Evolutionary conservation across 495 filamentous ascomycete genomes (phyloP).

Genomic region (Articulospora tetracladia): DNA sequence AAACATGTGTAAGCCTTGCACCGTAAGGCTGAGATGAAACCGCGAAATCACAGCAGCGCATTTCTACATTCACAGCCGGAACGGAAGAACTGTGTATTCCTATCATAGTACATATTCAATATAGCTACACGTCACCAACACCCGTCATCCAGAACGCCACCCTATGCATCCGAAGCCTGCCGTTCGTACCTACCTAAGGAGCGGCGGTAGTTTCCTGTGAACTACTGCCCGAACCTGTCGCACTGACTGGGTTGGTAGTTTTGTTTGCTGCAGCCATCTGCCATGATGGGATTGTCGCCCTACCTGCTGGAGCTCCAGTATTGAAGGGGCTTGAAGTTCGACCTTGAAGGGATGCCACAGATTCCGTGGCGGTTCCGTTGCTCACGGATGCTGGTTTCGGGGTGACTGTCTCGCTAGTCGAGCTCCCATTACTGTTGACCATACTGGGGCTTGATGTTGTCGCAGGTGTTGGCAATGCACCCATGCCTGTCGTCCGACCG

Average conservation of each 20-base stretch:
- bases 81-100: not conserved
- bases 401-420: slow-evolving; percentile 4
- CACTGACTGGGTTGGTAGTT: slow-evolving; percentile 16
- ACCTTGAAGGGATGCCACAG: slow-evolving; percentile 18
- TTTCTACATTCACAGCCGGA: no score
- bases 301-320: slow-evolving; percentile 40
- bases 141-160: not conserved
- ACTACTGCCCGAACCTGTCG: slow-evolving; percentile 8
- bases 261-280: slow-evolving; percentile 67
- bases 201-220: slow-evolving; percentile 10
- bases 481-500: slow-evolving; percentile 2
- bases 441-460: not conserved
- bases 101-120: slow-evolving; percentile 7
- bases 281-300: slow-evolving; percentile 68
- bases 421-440: slow-evolving; percentile 2
- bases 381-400: slow-evolving; percentile 26
- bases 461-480: slow-evolving; percentile 7
- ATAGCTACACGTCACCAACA: not conserved
- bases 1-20: slow-evolving; percentile 4
- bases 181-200: not conserved
- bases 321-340: slow-evolving; percentile 24
- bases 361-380: slow-evolving; percentile 16
- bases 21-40: slow-evolving; percentile 7
- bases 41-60: no score
- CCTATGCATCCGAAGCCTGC: not conserved